Base-by-base conservation (phyloP, 306 rosid species). In the Lathyrus oleraceus region DNA sequence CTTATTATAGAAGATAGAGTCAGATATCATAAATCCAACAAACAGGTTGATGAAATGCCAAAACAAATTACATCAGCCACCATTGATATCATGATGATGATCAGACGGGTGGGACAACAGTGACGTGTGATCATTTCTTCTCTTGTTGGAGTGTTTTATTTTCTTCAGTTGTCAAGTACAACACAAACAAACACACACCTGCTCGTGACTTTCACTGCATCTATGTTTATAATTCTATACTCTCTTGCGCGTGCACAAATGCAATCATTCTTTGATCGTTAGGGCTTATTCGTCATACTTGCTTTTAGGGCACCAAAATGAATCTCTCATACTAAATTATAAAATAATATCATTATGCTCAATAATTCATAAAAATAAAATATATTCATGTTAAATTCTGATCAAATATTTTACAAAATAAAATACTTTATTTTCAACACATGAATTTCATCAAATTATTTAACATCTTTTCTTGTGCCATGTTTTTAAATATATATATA, bases 231-330 rank as follows among this genome's bases (percentile, higher is more conserved):
- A 75, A 74, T 84, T 87, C 84, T 65, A n/a, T 69, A 69, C 70
- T 82, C 72, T 49, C 28, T 25, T 25, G 88, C 89, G 92, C 92
- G 81, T 87, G 92, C 89, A 70, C 73, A 76, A 64, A 69, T 69
- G 81, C 78, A 83, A 85, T 87, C 88, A 87, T 87, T 85, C 44
- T 75, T 25, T 65, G 73, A 44, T 51, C 21, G 68, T 66, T 80
- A 80, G 78, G 83, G 80, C 73, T 82, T 82, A 70, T 65, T 77
- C 67, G 0, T 70, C 61, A 61, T 40, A 27, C 30, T 39, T 25
- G 6, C n/a, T 5, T 48, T 16, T 48, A 20, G 56, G 21, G 23
- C 19, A 48, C 25, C 12, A 48, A 16, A 48, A 16, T 48, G 1
- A 42, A 42, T 32, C 38, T 32, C 38, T 32, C 6, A 6, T 9